Base-by-base conservation (phyloP, 441 rosid species). In the Aleurites moluccanus region DNA sequence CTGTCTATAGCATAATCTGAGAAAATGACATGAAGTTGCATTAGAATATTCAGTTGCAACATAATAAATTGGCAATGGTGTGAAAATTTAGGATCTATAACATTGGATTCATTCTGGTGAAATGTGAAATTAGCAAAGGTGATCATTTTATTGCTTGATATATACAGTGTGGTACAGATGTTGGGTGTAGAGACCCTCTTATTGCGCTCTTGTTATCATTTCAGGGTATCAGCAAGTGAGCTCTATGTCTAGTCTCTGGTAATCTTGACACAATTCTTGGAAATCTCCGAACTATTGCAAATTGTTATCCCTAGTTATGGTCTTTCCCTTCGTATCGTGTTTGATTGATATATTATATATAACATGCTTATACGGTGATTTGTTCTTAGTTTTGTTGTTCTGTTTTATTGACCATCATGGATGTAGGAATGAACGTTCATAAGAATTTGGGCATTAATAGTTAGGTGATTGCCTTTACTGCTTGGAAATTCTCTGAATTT, bases 151-250 rank as follows among this genome's bases (percentile, higher is more conserved):
- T 14, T 6, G 52, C 53, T 73, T 27, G 44, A 28, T 52, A 4
- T 50, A n/a, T 47, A 50, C 21, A 38, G 61, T 35, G 20, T 78
- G 68, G 8, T 61, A 70, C 94, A 94, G 99, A 90, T 55, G 90
- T 92, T 73, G 97, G 97, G 27, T 94, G 83, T 49, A 97, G 96
- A 70, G 97, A 92, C 75, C 90, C 94, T 64, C 86, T 92, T 4
- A 81, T 92, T 6, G 97, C 97, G 2, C 88, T 92, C 76, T 75
- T 94, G 82, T 94, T 96, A 64, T 90, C 97, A 28, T 94, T 94
- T 73, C 94, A 82, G 59, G 87, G 80, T 73, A 92, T 91, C 83
- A 42, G 82, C 67, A 63, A 68, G 71, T 86, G 85, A 86, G 79
- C 45, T 47, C 69, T 70, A 70, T 50, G 57, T 56, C 61, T 1